A percentile compares a stretch with the other conserved stretches of the same genome.
Conservation (phyloP, 805 yeast genomes). For the Saccharomycopsis sp. region DNA sequence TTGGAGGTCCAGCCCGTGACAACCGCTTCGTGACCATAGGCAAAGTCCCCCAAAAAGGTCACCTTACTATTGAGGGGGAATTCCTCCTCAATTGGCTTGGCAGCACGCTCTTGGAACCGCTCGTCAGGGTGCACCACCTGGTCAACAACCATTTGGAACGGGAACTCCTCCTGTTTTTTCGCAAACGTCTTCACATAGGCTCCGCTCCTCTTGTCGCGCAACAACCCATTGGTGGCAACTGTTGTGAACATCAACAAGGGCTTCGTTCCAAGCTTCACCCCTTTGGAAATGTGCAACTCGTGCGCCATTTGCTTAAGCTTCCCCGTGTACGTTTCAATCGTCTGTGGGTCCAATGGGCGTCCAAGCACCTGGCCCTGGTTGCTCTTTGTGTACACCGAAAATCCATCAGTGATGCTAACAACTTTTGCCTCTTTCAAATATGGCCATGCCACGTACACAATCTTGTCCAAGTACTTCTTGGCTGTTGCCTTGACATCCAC, state of each 20-base stretch:
- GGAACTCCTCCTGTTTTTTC: constrained; percentile 44
- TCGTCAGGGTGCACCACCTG: constrained; percentile 63
- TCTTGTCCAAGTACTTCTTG: constrained; percentile 47
- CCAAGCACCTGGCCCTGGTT: constrained; percentile 28
- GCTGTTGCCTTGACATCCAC: constrained; percentile 27
- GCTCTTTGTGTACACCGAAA: constrained; percentile 34
- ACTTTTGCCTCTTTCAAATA: constrained; percentile 73
- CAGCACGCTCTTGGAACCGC: constrained; percentile 62
- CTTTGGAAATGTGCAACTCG: constrained; percentile 44
- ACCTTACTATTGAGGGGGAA: constrained; percentile 67
- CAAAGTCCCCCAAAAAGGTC: constrained; percentile 75
- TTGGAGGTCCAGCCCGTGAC: constrained; percentile 50
- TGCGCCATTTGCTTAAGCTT: constrained; percentile 33
- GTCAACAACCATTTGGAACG: constrained; percentile 77
- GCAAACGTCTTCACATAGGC: constrained; percentile 69
- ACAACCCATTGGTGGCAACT: constrained; percentile 69
- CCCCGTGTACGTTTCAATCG: constrained; percentile 37
- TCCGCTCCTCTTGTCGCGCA: constrained; percentile 54
- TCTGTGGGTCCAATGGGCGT: constrained; percentile 39
- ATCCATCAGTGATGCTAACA: constrained; percentile 48
- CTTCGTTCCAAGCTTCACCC: constrained; percentile 45
- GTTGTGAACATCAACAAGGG: constrained; percentile 58
- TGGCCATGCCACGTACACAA: constrained; percentile 86
- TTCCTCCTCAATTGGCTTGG: constrained; percentile 72
- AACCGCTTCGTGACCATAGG: constrained; percentile 74